Evolutionary conservation across 2,329 filamentous ascomycete species (phyloP).

Genomic region (Periconia sp.): DNA sequence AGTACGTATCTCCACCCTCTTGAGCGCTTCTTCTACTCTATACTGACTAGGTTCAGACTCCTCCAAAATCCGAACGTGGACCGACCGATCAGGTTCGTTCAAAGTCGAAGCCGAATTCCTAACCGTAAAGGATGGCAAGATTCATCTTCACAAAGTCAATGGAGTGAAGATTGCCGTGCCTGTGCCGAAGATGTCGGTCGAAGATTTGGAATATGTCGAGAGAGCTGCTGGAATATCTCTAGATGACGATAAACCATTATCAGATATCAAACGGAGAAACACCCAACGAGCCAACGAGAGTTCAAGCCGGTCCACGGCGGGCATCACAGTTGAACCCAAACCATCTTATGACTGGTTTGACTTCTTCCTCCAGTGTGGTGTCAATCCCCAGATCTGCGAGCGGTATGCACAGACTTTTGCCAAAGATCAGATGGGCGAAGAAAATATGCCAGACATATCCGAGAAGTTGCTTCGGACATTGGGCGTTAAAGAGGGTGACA

Average conservation of each 20-base stretch:
- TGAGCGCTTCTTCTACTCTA: neutral
- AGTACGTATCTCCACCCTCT: constrained; percentile 60
- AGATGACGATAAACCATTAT: constrained; percentile 88
- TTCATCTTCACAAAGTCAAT: constrained; percentile 96
- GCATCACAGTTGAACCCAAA: constrained; percentile 67
- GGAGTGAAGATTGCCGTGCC: constrained; percentile 98
- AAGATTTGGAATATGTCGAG: constrained; percentile 95
- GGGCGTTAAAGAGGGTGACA: constrained; percentile 94
- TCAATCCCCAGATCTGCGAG: constrained; percentile 90
- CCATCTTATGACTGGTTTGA: constrained; percentile 97
- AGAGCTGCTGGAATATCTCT: constrained; percentile 81
- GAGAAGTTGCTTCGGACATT: constrained; percentile 79
- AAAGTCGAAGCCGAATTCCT: constrained; percentile 97
- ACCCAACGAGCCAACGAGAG: constrained; percentile 54
- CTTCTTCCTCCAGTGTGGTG: constrained; percentile 92
- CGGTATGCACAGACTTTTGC: constrained; percentile 87
- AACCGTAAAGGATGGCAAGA: constrained; percentile 90
- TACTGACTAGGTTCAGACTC: constrained; percentile 55
- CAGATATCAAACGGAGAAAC: constrained; percentile 68
- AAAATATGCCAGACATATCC: constrained; percentile 86
- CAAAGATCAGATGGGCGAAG: constrained; percentile 94
- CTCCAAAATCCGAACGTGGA: constrained; percentile 86
- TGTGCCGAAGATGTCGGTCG: constrained; percentile 90
- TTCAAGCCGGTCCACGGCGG: constrained; percentile 49
- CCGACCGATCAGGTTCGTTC: constrained; percentile 91